These are phyloP conservation scores for Amesomyces nigricolor DNA, from an alignment of 2,329 filamentous ascomycete genomes.

Conservation along the genomic window DNA sequence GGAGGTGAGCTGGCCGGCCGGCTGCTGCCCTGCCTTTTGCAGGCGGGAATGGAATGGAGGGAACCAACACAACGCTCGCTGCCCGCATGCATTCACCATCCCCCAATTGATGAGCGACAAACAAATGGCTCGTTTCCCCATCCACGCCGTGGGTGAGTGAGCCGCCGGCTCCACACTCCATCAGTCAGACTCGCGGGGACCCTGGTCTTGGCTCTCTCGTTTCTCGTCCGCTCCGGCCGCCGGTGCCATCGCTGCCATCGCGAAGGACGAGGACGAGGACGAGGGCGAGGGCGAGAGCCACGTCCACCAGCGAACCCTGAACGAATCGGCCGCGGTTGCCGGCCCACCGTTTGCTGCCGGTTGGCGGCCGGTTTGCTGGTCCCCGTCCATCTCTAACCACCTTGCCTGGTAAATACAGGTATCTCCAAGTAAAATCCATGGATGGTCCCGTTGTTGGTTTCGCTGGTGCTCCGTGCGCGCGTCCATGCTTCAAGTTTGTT, in stretches of 20 bases:
- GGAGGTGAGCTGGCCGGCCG: neutral
- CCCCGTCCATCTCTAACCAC: too few relatives aligned
- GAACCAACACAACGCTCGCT: conserved; percentile 2
- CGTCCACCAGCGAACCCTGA: too few relatives aligned
- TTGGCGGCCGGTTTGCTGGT: neutral
- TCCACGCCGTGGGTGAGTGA: conserved; percentile 11
- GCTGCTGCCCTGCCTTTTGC: neutral
- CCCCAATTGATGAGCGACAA: conserved; percentile 11
- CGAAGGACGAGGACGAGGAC: conserved; percentile 14
- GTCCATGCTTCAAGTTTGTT: conserved; percentile 10
- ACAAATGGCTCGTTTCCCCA: conserved; percentile 23
- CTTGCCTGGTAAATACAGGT: too few relatives aligned
- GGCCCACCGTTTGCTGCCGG: neutral
- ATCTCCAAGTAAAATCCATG: too few relatives aligned
- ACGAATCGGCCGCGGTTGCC: neutral
- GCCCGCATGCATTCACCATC: conserved; percentile 7
- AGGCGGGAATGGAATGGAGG: neutral
- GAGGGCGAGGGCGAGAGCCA: conserved; percentile 10
- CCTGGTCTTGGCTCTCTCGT: neutral
- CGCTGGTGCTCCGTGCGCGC: neutral
- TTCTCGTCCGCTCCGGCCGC: conserved; percentile 13
- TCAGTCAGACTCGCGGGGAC: conserved; percentile 15
- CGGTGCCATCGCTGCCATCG: conserved; percentile 2
- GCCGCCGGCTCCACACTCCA: conserved; percentile 13
- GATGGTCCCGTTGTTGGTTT: too few relatives aligned